Percentiles rank a stretch among this genome's conserved stretches.
phyloP scores from a whole-genome alignment of 148 eudicot genomes.

The Pharnaceum exiguum region DNA sequence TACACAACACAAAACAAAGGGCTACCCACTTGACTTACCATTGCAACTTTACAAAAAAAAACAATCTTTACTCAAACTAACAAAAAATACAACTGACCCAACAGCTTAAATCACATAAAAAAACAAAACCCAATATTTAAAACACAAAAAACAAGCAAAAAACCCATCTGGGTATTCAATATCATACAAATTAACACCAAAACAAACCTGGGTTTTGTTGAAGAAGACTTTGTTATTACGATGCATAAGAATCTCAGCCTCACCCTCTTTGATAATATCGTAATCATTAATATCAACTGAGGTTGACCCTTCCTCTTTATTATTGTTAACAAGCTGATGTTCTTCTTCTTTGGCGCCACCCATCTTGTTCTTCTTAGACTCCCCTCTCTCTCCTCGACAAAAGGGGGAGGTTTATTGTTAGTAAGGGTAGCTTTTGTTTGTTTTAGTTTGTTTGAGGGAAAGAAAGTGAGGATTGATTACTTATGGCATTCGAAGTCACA shows the following conservation, averaged over 20 bases:
- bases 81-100: neutral
- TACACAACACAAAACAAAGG: neutral
- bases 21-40: neutral
- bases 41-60: neutral
- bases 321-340: too few species aligned
- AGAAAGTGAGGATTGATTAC: neutral
- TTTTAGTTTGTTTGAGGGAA: neutral
- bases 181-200: conserved; percentile 17
- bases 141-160: neutral
- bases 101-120: neutral
- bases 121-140: conserved; percentile 1
- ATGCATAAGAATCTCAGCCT: conserved; percentile 96
- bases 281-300: conserved; percentile 59
- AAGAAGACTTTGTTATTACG: conserved; percentile 79
- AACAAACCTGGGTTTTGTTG: conserved; percentile 83
- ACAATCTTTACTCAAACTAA: neutral
- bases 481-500: neutral
- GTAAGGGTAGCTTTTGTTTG: neutral
- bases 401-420: too few species aligned
- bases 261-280: conserved; percentile 79
- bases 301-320: conserved; percentile 16
- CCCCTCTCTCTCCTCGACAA: neutral
- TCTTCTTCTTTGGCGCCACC: conserved; percentile 41
- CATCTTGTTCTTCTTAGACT: conserved; percentile 27
- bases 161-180: too few species aligned